A percentile compares a stretch with the other conserved stretches of the same genome.
phyloP scores from a whole-genome alignment of 768 basidiomycete genomes.

The Crucibulum laeve region DNA sequence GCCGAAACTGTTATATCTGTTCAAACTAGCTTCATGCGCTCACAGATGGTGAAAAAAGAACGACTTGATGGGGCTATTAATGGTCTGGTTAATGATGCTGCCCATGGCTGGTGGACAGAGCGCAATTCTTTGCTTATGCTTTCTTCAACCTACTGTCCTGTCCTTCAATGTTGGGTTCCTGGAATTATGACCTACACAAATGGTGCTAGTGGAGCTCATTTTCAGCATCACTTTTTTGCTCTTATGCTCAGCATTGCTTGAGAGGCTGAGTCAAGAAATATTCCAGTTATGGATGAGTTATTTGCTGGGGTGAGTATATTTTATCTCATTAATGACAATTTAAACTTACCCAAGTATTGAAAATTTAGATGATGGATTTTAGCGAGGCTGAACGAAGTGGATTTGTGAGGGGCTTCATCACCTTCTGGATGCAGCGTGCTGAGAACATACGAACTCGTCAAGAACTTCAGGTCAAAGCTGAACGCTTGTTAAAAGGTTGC shows the following conservation, averaged over 20 bases:
- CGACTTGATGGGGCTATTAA: slow-evolving; percentile 3
- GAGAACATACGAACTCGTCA: slow-evolving; percentile 5
- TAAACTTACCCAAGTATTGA: background rate
- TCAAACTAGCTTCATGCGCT: slow-evolving; percentile 5
- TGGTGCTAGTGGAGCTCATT: background rate
- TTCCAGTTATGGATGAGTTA: too few relatives aligned
- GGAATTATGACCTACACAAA: background rate
- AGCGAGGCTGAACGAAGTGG: slow-evolving; percentile 26
- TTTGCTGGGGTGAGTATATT: slow-evolving; percentile 12
- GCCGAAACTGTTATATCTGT: slow-evolving; percentile 4
- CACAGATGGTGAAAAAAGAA: slow-evolving; percentile 1
- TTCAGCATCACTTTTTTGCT: too few relatives aligned
- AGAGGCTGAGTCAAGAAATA: too few relatives aligned
- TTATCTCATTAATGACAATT: background rate
- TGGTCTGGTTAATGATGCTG: slow-evolving; percentile 5
- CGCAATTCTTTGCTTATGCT: background rate
- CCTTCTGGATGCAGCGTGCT: slow-evolving; percentile 13
- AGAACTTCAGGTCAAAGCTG: slow-evolving; percentile 9
- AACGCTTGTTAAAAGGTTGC: slow-evolving; percentile 21
- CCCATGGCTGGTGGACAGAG: slow-evolving; percentile 1
- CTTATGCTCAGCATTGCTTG: too few relatives aligned
- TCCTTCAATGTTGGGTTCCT: background rate
- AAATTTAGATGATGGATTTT: slow-evolving; percentile 32
- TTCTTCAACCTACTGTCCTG: background rate
- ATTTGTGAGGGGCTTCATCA: slow-evolving; percentile 20